These are phyloP conservation scores for Akanthomyces uredinophilus DNA, from an alignment of 2,329 filamentous ascomycete species.

Conservation along the genomic window DNA sequence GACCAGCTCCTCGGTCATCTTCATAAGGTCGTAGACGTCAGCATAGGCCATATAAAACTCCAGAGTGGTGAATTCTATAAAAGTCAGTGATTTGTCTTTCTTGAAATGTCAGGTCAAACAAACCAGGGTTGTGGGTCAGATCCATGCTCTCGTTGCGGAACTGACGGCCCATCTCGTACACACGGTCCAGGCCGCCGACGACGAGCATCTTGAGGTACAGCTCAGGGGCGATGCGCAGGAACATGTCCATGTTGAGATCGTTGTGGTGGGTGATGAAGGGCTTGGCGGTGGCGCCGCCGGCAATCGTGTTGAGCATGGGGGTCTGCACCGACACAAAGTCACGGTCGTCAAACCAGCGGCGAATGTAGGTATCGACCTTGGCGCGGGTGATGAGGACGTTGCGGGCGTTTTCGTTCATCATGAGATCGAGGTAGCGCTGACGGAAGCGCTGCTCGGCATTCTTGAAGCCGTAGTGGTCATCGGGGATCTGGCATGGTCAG, in stretches of 20 bases:
- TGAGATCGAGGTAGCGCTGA: conserved; percentile 89
- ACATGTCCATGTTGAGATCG: conserved; percentile 90
- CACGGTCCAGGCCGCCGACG: conserved; percentile 87
- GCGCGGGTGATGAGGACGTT: conserved; percentile 80
- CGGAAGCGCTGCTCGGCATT: conserved; percentile 91
- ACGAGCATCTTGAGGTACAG: conserved; percentile 95
- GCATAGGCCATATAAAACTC: conserved; percentile 97
- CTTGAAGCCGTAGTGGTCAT: conserved; percentile 91
- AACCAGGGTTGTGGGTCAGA: conserved; percentile 73
- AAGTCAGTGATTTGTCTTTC: conserved; percentile 10
- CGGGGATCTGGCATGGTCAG: conserved; percentile 46
- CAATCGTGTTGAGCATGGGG: conserved; percentile 94
- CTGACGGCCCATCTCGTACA: conserved; percentile 92
- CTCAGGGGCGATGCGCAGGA: conserved; percentile 91
- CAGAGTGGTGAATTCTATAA: conserved; percentile 85
- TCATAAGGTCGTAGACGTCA: conserved; percentile 77
- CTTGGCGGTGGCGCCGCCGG: conserved; percentile 88
- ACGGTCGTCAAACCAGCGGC: conserved; percentile 78
- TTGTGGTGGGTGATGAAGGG: conserved; percentile 97
- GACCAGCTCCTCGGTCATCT: conserved; percentile 88
- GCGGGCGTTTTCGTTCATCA: conserved; percentile 88
- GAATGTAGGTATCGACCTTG: conserved; percentile 84
- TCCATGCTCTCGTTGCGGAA: conserved; percentile 82
- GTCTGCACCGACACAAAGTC: conserved; percentile 95
- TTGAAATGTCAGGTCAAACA: not conserved